These are phyloP conservation scores for Pythium grandisporangium DNA, from an alignment of 352 stramenopile genomes.

Conservation along the genomic window DNA sequence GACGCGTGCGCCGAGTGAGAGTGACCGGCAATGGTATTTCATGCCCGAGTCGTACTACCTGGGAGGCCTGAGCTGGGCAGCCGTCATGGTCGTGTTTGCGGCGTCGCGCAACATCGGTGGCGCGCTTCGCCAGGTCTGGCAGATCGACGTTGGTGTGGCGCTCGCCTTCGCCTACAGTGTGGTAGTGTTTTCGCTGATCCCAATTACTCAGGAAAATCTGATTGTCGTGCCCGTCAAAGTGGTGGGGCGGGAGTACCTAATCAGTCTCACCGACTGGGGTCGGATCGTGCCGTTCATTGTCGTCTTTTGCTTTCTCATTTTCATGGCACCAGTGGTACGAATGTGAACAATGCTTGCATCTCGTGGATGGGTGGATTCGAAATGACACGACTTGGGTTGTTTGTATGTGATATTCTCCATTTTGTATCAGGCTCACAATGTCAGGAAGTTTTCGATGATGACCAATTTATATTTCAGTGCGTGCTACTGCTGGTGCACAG, in stretches of 20 bases:
- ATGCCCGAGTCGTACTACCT: conserved; percentile 55
- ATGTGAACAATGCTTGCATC: no score
- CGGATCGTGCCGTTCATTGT: conserved; percentile 45
- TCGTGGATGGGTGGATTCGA: no score
- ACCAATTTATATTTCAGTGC: conserved; percentile 75
- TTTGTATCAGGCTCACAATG: conserved; percentile 36
- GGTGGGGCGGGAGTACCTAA: conserved; percentile 38
- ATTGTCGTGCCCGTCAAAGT: conserved; percentile 39
- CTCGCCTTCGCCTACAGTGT: conserved; percentile 72
- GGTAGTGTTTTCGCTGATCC: conserved; percentile 40
- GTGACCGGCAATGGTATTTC: conserved; percentile 26
- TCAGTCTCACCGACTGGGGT: conserved; percentile 56
- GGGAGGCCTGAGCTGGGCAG: conserved; percentile 47
- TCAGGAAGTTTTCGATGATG: conserved; percentile 69
- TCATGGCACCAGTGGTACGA: conserved; percentile 45
- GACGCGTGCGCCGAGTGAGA: conserved; percentile 21
- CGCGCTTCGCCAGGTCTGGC: conserved; percentile 53
- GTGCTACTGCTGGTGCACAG: conserved; percentile 1
- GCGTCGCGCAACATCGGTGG: conserved; percentile 46
- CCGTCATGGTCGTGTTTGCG: conserved; percentile 66
- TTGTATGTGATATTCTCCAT: no score
- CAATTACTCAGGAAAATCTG: conserved; percentile 35
- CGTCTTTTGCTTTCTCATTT: conserved; percentile 49
- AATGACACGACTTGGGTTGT: no score
- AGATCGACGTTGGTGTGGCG: conserved; percentile 58